Evolutionary conservation across 2,329 filamentous ascomycete genomes (phyloP).

Genomic region (Septoria linicola): DNA sequence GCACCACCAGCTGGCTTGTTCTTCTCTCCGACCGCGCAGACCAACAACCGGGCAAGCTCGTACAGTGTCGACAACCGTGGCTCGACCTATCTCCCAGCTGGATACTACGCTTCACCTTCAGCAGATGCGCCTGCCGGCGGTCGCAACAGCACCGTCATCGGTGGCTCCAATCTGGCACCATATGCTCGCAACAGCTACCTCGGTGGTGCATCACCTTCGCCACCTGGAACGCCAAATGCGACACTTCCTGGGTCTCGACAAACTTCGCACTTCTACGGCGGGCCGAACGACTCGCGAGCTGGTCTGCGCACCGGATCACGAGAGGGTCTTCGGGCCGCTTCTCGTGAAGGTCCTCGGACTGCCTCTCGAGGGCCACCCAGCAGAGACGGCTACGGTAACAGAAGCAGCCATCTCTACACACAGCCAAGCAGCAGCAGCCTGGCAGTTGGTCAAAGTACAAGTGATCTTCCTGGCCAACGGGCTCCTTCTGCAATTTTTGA

Average conservation of each 20-base stretch:
- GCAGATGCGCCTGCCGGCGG: constrained; percentile 44
- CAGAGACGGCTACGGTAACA: constrained; percentile 13
- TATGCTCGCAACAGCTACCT: constrained; percentile 32
- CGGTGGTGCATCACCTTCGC: constrained; percentile 24
- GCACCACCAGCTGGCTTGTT: constrained; percentile 74
- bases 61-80: constrained; percentile 55
- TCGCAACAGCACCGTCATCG: constrained; percentile 44
- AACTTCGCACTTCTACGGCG: constrained; percentile 22
- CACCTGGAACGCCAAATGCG: constrained; percentile 30
- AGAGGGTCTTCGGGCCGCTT: constrained; percentile 6
- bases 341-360: constrained; percentile 6
- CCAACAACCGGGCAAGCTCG: constrained; percentile 42
- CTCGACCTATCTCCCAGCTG: constrained; percentile 82
- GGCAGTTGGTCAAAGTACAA: constrained; percentile 41
- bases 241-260: constrained; percentile 19
- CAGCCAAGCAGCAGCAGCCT: constrained; percentile 41
- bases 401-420: constrained; percentile 29
- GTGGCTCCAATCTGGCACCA: constrained; percentile 38
- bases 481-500: constrained; percentile 89
- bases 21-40: constrained; percentile 86
- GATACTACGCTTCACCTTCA: constrained; percentile 78
- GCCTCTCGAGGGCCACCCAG: constrained; percentile 16
- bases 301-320: constrained; percentile 15
- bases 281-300: constrained; percentile 16
- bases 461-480: constrained; percentile 64